Base-by-base conservation (phyloP, 345 rosid species). In the Ceriops decandra region DNA sequence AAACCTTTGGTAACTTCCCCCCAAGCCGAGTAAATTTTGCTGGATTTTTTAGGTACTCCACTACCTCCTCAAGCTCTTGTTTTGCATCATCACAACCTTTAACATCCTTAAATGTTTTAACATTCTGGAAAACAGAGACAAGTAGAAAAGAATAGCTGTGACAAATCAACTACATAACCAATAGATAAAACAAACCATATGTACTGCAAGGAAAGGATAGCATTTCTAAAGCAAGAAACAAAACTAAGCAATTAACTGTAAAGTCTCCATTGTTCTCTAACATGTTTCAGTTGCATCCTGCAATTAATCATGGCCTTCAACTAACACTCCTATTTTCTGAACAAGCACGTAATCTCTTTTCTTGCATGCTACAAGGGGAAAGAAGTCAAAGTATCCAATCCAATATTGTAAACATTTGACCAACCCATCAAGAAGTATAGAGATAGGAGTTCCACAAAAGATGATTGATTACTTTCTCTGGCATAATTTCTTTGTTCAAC, bases 41-140 rank as follows among this genome's bases (percentile, higher is more conserved):
- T 64, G 99, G 98, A 76, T 90, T 95, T 78, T 86, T 95, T 0
- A 95, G 90, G 81, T 95, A 95, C 79, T 95, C 99, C 60, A 91
- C 99, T 46, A 95, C 93, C 83, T 95, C 99, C 84, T 90, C 97
- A 53, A 95, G 97, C 83, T 95, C 98, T 84, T 91, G 97, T 80
- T 95, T 95, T 68, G 99, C 99, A 84, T 95, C 99, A 85, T 95
- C 98, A 79, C 99, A 95, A 67, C 99, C 99, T 84, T 91, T 95
- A 68, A 95, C 99, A 84, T 95, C 98, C 87, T 95, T 95, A 77
- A 95, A 95, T 33, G 99, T 95, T 85, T 95, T 95, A 54, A 90
- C 92, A 76, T 95, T 95, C 99, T 95, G 87, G 83, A 73, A 71
- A 46, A 58, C 49, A 68, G 66, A 62, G 61, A 79, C 68, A 78